These are phyloP conservation scores for Paecilomyces sp. DNA, from an alignment of 2,329 filamentous ascomycete species.

Conservation along the genomic window DNA sequence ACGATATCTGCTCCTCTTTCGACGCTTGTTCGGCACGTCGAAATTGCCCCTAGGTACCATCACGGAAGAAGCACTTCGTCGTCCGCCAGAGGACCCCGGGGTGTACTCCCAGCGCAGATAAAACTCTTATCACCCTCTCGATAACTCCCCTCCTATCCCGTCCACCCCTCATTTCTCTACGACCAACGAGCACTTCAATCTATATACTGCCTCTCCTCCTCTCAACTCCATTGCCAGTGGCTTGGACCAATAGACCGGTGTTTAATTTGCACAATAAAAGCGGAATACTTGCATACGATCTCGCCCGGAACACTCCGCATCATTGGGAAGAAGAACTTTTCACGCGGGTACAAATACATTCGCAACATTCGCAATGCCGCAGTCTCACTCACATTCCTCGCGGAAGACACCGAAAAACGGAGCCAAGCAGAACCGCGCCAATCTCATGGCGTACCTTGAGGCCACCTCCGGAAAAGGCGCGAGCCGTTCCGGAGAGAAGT, in stretches of 20 bases:
- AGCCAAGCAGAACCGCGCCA: constrained; percentile 16
- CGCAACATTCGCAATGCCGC: constrained; percentile 8
- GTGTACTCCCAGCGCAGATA: constrained; percentile 24
- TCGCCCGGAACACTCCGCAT: background rate
- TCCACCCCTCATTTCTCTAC: constrained; percentile 7
- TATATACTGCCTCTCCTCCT: background rate
- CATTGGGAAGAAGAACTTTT: background rate
- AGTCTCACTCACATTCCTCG: constrained; percentile 14
- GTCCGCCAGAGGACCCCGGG: constrained; percentile 26
- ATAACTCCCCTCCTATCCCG: constrained; percentile 9
- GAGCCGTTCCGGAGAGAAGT: constrained; percentile 16
- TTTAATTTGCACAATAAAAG: background rate
- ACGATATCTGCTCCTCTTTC: constrained; percentile 50
- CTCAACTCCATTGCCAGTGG: background rate
- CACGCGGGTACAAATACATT: background rate
- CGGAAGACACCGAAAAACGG: constrained; percentile 19
- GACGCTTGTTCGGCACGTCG: constrained; percentile 45
- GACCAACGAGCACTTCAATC: constrained; percentile 1
- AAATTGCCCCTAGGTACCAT: constrained; percentile 50
- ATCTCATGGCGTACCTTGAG: constrained; percentile 14
- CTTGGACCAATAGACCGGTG: background rate
- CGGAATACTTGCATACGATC: background rate
- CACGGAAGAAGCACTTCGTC: constrained; percentile 30
- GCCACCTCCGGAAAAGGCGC: constrained; percentile 12
- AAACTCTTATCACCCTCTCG: constrained; percentile 7